Evolutionary conservation across 2,329 filamentous ascomycete genomes (phyloP).

Genomic region (Aspergillus pseudoviridinutans): DNA sequence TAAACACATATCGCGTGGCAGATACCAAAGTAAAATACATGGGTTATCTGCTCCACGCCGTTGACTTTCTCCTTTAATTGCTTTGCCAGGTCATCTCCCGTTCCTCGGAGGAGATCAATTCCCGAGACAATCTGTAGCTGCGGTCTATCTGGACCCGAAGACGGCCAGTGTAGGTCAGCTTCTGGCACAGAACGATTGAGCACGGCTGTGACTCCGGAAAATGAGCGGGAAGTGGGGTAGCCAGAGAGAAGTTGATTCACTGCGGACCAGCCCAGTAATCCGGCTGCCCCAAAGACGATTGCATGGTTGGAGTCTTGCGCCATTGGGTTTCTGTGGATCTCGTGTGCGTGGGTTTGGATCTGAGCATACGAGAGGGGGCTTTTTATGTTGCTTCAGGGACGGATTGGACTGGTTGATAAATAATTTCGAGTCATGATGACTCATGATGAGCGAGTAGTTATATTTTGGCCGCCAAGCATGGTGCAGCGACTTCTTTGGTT

Average conservation of each 20-base stretch:
- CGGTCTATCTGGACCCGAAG: conserved; percentile 7
- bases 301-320: conserved; percentile 20
- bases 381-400: no score
- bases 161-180: conserved; percentile 31
- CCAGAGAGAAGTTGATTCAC: conserved; percentile 34
- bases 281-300: conserved; percentile 41
- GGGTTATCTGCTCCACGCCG: conserved; percentile 35
- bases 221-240: conserved; percentile 31
- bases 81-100: conserved; percentile 6
- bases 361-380: no score
- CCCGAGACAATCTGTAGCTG: conserved; percentile 33
- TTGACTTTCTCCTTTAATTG: conserved; percentile 34
- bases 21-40: conserved; percentile 39
- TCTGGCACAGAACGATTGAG: conserved; percentile 36
- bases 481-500: no score
- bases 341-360: no score
- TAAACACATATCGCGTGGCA: no score
- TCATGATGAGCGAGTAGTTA: no score
- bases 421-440: no score
- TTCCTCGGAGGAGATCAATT: conserved; percentile 13
- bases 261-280: conserved; percentile 40
- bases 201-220: conserved; percentile 38
- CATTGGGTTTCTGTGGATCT: no score
- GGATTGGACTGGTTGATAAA: no score
- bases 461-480: no score